Conservation (phyloP, 345 rosid species). For the Anastatica hierochuntica region DNA sequence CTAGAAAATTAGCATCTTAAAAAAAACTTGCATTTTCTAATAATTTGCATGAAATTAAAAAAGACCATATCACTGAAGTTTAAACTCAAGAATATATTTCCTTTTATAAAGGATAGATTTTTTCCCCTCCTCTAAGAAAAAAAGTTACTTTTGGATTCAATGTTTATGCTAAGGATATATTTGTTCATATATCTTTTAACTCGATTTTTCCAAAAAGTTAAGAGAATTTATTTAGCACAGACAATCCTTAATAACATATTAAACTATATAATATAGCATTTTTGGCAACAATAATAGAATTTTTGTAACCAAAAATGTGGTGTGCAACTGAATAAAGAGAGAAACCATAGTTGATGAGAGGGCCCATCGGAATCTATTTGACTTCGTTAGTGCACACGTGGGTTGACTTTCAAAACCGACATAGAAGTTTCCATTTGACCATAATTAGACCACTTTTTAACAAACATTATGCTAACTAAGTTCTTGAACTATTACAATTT, state of each 20-base stretch:
- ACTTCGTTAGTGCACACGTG: conserved; percentile 24
- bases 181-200: not conserved
- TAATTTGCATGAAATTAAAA: too few species aligned
- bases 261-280: not conserved
- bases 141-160: not conserved
- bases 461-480: not conserved
- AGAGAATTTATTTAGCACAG: not conserved
- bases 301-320: conserved; percentile 3
- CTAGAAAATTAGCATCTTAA: too few species aligned
- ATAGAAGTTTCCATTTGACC: conserved; percentile 10
- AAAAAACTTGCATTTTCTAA: too few species aligned
- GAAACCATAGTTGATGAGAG: not conserved
- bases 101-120: not conserved
- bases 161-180: not conserved
- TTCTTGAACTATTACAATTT: too few species aligned
- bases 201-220: not conserved
- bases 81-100: too few species aligned
- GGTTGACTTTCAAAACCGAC: conserved; percentile 21
- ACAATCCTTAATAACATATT: not conserved
- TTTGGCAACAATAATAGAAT: conserved; percentile 8
- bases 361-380: conserved; percentile 18
- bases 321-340: conserved; percentile 14
- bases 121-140: not conserved
- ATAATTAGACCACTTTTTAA: not conserved
- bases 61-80: too few species aligned